These are phyloP conservation scores for Entomortierella lignicola DNA, from an alignment of 192 early-diverging fungal species.

Conservation along the genomic window DNA sequence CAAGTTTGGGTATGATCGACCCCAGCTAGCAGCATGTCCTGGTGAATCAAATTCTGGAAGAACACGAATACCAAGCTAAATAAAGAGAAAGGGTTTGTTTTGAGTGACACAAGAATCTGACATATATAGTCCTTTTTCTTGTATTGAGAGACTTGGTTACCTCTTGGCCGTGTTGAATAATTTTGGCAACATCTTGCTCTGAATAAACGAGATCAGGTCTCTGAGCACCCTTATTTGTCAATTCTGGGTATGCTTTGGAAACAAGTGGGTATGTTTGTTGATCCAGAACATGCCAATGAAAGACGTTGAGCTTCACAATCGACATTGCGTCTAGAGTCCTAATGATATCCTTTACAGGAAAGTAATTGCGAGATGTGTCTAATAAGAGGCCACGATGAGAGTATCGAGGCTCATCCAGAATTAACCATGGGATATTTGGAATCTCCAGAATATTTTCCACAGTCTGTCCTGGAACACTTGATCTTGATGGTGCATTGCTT, in stretches of 20 bases:
- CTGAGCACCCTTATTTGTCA: slow-evolving; percentile 78
- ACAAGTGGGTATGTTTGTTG: slow-evolving; percentile 78
- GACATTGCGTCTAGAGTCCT: slow-evolving; percentile 82
- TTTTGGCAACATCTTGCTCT: slow-evolving; percentile 71
- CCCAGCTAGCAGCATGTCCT: slow-evolving; percentile 72
- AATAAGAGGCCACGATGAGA: slow-evolving; percentile 78
- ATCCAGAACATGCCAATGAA: slow-evolving; percentile 88
- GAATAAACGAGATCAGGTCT: slow-evolving; percentile 70
- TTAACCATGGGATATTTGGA: slow-evolving; percentile 51
- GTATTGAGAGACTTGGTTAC: neutral
- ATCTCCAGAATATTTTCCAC: slow-evolving; percentile 26
- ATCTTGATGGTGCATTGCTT: neutral
- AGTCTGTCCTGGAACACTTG: neutral
- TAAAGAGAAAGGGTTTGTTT: neutral
- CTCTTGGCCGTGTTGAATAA: slow-evolving; percentile 75
- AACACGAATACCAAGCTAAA: slow-evolving; percentile 81
- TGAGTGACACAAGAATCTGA: slow-evolving; percentile 1
- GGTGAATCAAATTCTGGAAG: slow-evolving; percentile 96
- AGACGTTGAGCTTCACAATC: slow-evolving; percentile 82
- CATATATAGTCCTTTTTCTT: neutral
- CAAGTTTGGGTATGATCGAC: slow-evolving; percentile 61
- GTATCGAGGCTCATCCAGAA: slow-evolving; percentile 71
- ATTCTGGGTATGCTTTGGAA: slow-evolving; percentile 69
- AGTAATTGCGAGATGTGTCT: slow-evolving; percentile 83
- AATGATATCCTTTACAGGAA: slow-evolving; percentile 70